These are phyloP conservation scores for Mycena belliarum DNA, from an alignment of 768 basidiomycete genomes.

Conservation along the genomic window DNA sequence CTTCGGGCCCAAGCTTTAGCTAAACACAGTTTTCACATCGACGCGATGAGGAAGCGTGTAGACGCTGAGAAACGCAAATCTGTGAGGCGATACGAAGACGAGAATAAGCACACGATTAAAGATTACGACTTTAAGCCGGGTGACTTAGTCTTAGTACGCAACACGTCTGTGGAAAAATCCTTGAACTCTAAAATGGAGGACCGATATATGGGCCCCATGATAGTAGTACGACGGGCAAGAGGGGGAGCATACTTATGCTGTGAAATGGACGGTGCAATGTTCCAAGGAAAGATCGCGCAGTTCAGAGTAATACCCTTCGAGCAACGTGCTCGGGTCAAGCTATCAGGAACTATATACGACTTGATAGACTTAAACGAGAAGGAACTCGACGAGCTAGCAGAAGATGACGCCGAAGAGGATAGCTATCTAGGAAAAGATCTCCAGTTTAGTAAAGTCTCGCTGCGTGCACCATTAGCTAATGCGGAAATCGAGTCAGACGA, in stretches of 20 bases:
- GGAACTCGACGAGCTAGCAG: not conserved
- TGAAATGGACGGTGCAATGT: conserved; percentile 4
- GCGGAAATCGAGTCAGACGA: not conserved
- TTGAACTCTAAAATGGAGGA: conserved; percentile 29
- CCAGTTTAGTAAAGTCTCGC: not conserved
- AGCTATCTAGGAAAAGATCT: not conserved
- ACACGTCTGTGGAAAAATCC: conserved; percentile 32
- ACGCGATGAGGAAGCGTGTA: not conserved
- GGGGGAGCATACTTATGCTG: conserved; percentile 25
- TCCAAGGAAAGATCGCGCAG: not conserved
- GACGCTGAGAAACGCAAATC: not conserved
- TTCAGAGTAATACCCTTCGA: conserved; percentile 25
- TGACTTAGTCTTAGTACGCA: conserved; percentile 30
- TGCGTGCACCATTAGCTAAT: not conserved
- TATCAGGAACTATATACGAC: not conserved
- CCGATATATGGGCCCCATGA: conserved; percentile 35
- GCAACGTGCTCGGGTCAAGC: not conserved
- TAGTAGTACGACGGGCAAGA: conserved; percentile 28
- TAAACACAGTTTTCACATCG: conserved; percentile 18
- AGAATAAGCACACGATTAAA: conserved; percentile 20
- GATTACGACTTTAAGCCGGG: conserved; percentile 32
- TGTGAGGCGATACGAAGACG: not conserved
- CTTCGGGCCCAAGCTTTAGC: conserved; percentile 25
- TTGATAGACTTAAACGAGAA: not conserved
- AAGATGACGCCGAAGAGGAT: not conserved